Evolutionary conservation across 179 eudicot genomes (phyloP), one percentile per base, ranked within the genome.

Genomic region (Vitellaria paradoxa): DNA sequence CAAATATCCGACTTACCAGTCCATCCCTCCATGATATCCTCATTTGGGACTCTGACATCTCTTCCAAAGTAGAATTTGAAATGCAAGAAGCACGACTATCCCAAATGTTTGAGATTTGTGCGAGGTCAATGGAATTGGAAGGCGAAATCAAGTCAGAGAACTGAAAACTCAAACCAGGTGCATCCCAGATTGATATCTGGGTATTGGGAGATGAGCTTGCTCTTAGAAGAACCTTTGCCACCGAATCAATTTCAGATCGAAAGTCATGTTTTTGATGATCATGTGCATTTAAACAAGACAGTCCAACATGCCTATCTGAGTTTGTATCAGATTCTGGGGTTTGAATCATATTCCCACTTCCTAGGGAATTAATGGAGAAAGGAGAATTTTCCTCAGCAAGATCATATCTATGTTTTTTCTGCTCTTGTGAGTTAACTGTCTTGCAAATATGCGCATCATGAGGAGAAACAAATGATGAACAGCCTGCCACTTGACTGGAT

Each of bases 11-110:
- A 81, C 79, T 88, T 45, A 65, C 73, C 71, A 90, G 75, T 26
- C 88, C 93, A 52, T 93, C 94, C 76, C 85, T 86, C 94, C 94
- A 89, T 1, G 93, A 89, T 81, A 90, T 86, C 52, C 82, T 85
- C 80, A 83, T 75, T 21, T 81, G 87, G 40, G 94, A 85, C 53
- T 62, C 68, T 30, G 85, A 79, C 73, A 86, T 37, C 61, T 76
- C 83, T 30, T 80, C 85, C 9, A 78, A 67, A 42, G 83, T 24
- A 17, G 87, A 69, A 76, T 77, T 83, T 42, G 86, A 84, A 69
- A 73, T 26, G 73, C 84, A 76, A 80, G 88, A 76, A 74, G 53
- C 65, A 57, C 24, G 71, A 55, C 75, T 68, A 80, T 81, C 88
- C 68, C 79, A 71, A 20, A 72, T 80, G 55, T 82, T 81, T 46